Conservation (phyloP, 2,329 filamentous ascomycete species). For the Amauroascus niger region DNA sequence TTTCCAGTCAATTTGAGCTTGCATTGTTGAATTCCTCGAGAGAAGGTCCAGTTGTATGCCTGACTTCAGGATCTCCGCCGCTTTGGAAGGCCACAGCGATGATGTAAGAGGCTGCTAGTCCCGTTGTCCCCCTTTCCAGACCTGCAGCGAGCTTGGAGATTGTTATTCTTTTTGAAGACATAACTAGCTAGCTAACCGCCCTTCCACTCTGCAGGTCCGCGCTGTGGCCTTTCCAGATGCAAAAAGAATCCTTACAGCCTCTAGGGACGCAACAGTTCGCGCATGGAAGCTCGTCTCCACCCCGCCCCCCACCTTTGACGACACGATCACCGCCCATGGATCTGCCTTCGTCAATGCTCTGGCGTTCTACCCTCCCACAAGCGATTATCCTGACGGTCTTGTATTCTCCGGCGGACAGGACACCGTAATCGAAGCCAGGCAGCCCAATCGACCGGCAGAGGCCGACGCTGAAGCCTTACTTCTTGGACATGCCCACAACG, state of each 20-base stretch:
- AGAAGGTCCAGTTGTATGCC: constrained; percentile 45
- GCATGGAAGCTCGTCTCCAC: constrained; percentile 64
- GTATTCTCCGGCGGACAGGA: constrained; percentile 84
- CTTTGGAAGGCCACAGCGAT: constrained; percentile 78
- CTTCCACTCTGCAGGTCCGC: constrained; percentile 59
- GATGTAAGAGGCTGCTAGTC: constrained; percentile 55
- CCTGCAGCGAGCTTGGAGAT: too few species aligned
- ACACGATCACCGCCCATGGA: constrained; percentile 67
- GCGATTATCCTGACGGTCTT: constrained; percentile 64
- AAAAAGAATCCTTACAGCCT: constrained; percentile 69
- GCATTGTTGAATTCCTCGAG: background rate
- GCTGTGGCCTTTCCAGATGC: constrained; percentile 68
- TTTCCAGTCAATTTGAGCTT: background rate
- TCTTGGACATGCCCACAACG: constrained; percentile 75
- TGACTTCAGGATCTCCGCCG: constrained; percentile 88
- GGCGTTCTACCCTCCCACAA: constrained; percentile 61
- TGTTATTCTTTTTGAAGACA: too few species aligned
- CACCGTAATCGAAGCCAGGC: constrained; percentile 81
- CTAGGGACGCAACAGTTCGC: constrained; percentile 81
- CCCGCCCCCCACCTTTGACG: constrained; percentile 62
- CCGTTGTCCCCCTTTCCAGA: background rate
- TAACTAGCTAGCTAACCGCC: background rate
- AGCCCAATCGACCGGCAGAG: constrained; percentile 54
- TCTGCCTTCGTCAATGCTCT: constrained; percentile 81
- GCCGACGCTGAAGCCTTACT: constrained; percentile 79